These are phyloP conservation scores for Kodamaea plutei DNA, from an alignment of 1,139 yeast species.

Conservation along the genomic window DNA sequence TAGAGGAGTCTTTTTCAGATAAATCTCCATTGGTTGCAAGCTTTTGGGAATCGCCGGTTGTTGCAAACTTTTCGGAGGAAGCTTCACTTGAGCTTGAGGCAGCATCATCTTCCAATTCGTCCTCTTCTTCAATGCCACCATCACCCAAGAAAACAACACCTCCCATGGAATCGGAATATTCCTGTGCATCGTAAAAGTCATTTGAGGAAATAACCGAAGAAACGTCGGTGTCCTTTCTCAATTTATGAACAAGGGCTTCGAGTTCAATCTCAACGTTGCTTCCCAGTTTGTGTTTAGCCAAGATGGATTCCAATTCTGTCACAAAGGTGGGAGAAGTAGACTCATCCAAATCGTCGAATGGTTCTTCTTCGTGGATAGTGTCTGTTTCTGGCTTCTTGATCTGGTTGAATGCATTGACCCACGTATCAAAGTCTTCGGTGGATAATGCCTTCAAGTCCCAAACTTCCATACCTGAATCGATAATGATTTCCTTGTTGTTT, in stretches of 20 bases:
- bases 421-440: slow-evolving; percentile 62
- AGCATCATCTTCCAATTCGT: slow-evolving; percentile 15
- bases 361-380: slow-evolving; percentile 8
- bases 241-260: slow-evolving; percentile 14
- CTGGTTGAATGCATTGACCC: slow-evolving; percentile 75
- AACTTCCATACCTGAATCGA: slow-evolving; percentile 94
- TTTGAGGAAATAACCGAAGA: slow-evolving; percentile 19
- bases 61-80: slow-evolving; percentile 3
- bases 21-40: neutral
- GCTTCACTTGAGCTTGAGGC: slow-evolving; percentile 12
- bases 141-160: slow-evolving; percentile 35
- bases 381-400: slow-evolving; percentile 27
- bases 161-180: slow-evolving; percentile 39
- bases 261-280: slow-evolving; percentile 18
- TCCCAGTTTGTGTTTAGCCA: slow-evolving; percentile 16
- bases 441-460: slow-evolving; percentile 81
- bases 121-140: slow-evolving; percentile 10
- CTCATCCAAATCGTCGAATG: slow-evolving; percentile 11
- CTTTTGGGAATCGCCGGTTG: neutral
- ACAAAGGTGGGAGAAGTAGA: neutral
- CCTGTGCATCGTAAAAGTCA: slow-evolving; percentile 69
- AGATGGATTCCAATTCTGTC: slow-evolving; percentile 17
- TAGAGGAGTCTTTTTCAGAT: neutral
- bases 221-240: slow-evolving; percentile 8
- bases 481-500: slow-evolving; percentile 62